phyloP scores from a whole-genome alignment of 2,329 filamentous ascomycete genomes.

The Tolypocladium sp. region DNA sequence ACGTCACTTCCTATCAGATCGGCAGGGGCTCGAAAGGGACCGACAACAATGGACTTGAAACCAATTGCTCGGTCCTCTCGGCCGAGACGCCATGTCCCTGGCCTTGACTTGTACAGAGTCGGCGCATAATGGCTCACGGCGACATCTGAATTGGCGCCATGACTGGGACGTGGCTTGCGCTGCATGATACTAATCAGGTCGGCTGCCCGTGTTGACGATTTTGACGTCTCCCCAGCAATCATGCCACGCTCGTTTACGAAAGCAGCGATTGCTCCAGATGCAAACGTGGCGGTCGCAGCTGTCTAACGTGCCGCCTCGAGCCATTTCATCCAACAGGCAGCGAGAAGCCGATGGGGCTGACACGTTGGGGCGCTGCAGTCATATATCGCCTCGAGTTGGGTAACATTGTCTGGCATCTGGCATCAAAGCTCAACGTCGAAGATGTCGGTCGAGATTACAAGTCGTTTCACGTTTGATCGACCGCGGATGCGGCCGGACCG shows the following conservation, averaged over 20 bases:
- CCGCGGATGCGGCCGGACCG: neutral
- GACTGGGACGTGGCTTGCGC: neutral
- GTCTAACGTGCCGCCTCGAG: neutral
- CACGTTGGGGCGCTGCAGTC: neutral
- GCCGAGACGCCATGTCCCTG: too few species aligned
- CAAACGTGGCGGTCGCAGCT: neutral
- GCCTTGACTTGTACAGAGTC: too few species aligned
- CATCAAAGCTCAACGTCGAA: neutral
- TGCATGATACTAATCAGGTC: neutral
- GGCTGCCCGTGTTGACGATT: neutral
- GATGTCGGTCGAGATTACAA: neutral
- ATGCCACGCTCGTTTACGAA: neutral
- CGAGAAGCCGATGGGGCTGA: neutral
- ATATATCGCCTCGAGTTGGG: neutral
- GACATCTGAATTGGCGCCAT: neutral
- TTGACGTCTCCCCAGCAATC: neutral
- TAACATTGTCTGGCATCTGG: neutral
- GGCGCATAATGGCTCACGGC: too few species aligned
- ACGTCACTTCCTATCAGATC: neutral
- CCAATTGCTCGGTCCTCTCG: neutral
- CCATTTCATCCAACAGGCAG: neutral
- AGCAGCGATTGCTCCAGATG: neutral
- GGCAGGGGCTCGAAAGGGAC: neutral
- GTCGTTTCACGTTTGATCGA: neutral
- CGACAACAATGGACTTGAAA: neutral